Evolutionary conservation across 495 filamentous ascomycete genomes (phyloP), one percentile per base, ranked within the genome.

Genomic region (Neurospora africana): DNA sequence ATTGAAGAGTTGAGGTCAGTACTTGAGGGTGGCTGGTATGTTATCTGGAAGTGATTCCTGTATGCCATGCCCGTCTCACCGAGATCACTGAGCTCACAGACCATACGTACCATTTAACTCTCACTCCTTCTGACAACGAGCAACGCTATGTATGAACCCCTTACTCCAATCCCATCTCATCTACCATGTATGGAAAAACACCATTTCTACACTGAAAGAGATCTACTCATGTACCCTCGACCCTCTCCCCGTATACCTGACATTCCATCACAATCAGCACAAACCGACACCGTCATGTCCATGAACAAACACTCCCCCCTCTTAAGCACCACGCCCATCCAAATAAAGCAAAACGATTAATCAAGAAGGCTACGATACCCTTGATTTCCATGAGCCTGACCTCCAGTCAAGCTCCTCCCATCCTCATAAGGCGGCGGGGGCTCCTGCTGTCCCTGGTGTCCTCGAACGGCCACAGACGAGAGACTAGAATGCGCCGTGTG

Each of bases 311-410:
- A 53, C 4, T 4, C 21, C 5, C 21, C 44, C 47, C 21, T 6
- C 10, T 13, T 5, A 7, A 15, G 30, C 11, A 58, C 21, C 47
- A 6, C 11, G 3, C n/a, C 17, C 23, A 27, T n/a, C 5, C 27
- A 17, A 30, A 47, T 4, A 11, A 37, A 30, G 23, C 13, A 27
- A 13, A 40, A 15, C 33, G 53, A 19, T 71, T 71, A 75, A 65
- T 77, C 75, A 27, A 77, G 70, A 33, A 77, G 43, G 38, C 74
- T 75, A 67, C 61, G 73, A 33, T 76, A 75, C 5, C 75, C 53
- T 19, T 65, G 53, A 65, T 33, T 33, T 27, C 53, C 53, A 65
- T 65, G 21, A 15, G 21, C 21, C 21, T 58, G 53, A 35, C 53
- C 53, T 19, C 53, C 53, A 65, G 53, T 65, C 53, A 65, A 33